phyloP scores from a whole-genome alignment of 2,329 filamentous ascomycete species.

The Arachnomyces sp. region DNA sequence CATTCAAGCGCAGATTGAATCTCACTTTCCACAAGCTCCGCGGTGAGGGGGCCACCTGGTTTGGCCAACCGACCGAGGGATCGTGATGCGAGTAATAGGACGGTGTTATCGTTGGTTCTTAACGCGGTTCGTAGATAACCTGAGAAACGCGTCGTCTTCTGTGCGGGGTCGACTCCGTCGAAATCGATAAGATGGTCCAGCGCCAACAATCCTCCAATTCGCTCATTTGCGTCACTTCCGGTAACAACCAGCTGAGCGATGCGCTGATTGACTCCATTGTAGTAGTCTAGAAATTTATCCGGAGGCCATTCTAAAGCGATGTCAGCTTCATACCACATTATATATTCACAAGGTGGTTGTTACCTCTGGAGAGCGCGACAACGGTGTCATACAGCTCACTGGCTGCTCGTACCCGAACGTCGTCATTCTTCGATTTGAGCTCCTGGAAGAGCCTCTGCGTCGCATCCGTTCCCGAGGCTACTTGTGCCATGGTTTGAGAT shows the following conservation, averaged over 20 bases:
- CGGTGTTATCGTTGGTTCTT: constrained; percentile 79
- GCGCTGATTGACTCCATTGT: constrained; percentile 56
- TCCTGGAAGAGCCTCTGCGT: constrained; percentile 50
- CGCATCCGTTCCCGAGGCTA: constrained; percentile 39
- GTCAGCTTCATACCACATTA: background rate
- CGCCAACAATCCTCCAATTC: constrained; percentile 83
- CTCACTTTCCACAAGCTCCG: constrained; percentile 91
- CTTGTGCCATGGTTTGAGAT: constrained; percentile 38
- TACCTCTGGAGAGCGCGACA: constrained; percentile 39
- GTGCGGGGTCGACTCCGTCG: constrained; percentile 83
- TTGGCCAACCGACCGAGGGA: constrained; percentile 84
- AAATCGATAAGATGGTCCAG: constrained; percentile 92
- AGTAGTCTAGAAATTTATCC: constrained; percentile 67
- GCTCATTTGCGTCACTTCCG: constrained; percentile 77
- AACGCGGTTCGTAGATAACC: constrained; percentile 82
- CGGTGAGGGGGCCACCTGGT: constrained; percentile 86
- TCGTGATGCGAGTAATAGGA: constrained; percentile 82
- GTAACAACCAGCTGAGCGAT: constrained; percentile 71
- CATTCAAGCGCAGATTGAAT: constrained; percentile 94
- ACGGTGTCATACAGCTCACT: constrained; percentile 41
- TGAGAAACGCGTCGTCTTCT: constrained; percentile 90
- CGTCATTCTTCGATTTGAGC: constrained; percentile 49
- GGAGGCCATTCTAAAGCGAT: constrained; percentile 58
- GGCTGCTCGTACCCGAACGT: constrained; percentile 40
- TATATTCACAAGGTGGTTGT: constrained; percentile 2